These are phyloP conservation scores for Colletotrichum sublineola DNA, from an alignment of 2,329 filamentous ascomycete genomes.

Conservation along the genomic window DNA sequence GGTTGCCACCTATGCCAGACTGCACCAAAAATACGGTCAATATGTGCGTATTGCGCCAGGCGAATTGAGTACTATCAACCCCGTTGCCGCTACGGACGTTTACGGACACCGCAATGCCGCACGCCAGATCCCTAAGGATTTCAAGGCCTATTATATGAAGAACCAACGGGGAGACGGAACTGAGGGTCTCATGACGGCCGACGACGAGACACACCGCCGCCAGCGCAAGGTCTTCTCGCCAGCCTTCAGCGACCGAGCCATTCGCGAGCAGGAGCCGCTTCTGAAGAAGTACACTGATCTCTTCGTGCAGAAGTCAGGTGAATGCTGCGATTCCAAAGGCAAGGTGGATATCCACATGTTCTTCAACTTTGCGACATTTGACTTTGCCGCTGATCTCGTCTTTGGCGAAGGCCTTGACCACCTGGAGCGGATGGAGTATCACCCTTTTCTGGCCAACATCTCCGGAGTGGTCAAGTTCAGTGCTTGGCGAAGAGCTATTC, in stretches of 20 bases:
- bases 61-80: no score
- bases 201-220: not conserved
- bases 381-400: constrained; percentile 2
- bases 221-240: no score
- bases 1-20: no score
- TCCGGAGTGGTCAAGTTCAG: not conserved
- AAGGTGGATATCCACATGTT: not conserved
- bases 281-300: no score
- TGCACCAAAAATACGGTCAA: no score
- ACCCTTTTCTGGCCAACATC: not conserved
- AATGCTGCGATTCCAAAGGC: no score
- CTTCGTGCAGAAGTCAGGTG: no score
- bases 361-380: constrained; percentile 3
- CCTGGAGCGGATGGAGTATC: not conserved
- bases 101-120: not conserved
- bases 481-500: not conserved
- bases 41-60: no score
- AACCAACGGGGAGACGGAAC: not conserved
- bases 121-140: not conserved
- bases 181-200: not conserved
- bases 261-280: no score
- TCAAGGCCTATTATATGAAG: constrained; percentile 1
- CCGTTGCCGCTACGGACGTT: no score
- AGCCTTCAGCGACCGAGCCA: no score
- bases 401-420: not conserved